Conservation (phyloP, 2,329 filamentous ascomycete genomes). For the Chaetomium olivaceum region DNA sequence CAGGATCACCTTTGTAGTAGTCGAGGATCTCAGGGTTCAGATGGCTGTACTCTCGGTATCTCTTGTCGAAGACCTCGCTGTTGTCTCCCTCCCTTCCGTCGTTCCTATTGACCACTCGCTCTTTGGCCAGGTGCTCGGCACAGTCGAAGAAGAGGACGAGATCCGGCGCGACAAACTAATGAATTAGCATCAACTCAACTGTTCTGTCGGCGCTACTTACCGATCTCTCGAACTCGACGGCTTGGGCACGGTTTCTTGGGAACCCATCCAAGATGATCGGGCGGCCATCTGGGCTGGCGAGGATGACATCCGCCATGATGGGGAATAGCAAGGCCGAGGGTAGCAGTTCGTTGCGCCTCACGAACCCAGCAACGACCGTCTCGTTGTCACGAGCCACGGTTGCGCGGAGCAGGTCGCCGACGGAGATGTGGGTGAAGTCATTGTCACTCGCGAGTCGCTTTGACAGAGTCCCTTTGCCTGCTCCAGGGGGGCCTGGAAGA, state of each 20-base stretch:
- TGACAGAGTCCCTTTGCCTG: conserved; percentile 23
- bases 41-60: conserved; percentile 8
- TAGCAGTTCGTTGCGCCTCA: conserved; percentile 3
- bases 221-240: not conserved
- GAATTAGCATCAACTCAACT: not conserved
- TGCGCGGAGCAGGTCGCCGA: conserved; percentile 22
- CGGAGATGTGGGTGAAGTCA: conserved; percentile 17
- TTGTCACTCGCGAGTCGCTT: conserved; percentile 2
- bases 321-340: conserved; percentile 1
- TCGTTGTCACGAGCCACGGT: not conserved
- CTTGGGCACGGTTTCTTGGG: conserved; percentile 12
- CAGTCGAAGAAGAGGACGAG: conserved; percentile 16
- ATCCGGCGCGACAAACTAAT: conserved; percentile 8
- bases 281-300: not conserved
- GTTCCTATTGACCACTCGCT: conserved; percentile 4
- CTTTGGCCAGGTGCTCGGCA: not conserved
- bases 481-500: conserved; percentile 18
- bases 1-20: conserved; percentile 3
- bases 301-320: not conserved
- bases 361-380: not conserved
- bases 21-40: conserved; percentile 10
- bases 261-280: conserved; percentile 22
- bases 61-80: conserved; percentile 14
- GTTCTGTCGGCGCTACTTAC: not conserved
- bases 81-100: conserved; percentile 1